Conservation (phyloP, 306 rosid species). For the Ormosia semicastrata region DNA sequence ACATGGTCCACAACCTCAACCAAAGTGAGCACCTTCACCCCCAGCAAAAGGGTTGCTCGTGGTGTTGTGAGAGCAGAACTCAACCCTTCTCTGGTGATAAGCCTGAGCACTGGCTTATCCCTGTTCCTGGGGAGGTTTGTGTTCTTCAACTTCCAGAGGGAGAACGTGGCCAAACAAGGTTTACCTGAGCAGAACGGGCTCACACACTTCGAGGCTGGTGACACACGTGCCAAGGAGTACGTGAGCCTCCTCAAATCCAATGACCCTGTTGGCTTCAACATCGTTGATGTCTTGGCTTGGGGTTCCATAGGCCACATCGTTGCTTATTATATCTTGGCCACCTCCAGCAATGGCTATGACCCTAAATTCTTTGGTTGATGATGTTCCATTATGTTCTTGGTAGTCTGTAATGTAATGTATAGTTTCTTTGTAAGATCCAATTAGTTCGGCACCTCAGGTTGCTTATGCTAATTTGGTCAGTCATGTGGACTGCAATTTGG, state of each 20-base stretch:
- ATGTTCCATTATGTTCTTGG: not conserved
- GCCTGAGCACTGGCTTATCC: conserved; percentile 95
- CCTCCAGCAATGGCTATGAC: conserved; percentile 92
- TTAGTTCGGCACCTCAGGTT: not conserved
- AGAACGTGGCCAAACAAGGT: conserved; percentile 91
- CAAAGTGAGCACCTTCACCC: not conserved
- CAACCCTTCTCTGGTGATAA: conserved; percentile 70
- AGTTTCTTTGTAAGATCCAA: conserved; percentile 25
- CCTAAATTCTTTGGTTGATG: conserved; percentile 72
- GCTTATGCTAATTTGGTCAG: not conserved
- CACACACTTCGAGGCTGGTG: conserved; percentile 93
- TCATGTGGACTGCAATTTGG: not conserved
- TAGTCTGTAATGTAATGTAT: conserved; percentile 30
- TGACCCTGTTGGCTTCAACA: conserved; percentile 97
- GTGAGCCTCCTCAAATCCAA: conserved; percentile 90
- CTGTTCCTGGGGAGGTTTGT: conserved; percentile 92
- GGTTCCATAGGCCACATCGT: conserved; percentile 89
- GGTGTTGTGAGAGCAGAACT: conserved; percentile 65
- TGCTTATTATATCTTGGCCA: conserved; percentile 94
- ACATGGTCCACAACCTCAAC: conserved; percentile 7
- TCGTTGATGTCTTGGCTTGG: conserved; percentile 97
- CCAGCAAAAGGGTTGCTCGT: conserved; percentile 23
- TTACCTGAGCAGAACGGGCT: conserved; percentile 92
- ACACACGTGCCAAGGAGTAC: conserved; percentile 83
- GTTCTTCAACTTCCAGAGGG: conserved; percentile 98